A percentile compares a stretch with the other conserved stretches of the same genome.
Evolutionary conservation across 2,329 filamentous ascomycete genomes (phyloP).

Genomic region (Aspergillus persii): DNA sequence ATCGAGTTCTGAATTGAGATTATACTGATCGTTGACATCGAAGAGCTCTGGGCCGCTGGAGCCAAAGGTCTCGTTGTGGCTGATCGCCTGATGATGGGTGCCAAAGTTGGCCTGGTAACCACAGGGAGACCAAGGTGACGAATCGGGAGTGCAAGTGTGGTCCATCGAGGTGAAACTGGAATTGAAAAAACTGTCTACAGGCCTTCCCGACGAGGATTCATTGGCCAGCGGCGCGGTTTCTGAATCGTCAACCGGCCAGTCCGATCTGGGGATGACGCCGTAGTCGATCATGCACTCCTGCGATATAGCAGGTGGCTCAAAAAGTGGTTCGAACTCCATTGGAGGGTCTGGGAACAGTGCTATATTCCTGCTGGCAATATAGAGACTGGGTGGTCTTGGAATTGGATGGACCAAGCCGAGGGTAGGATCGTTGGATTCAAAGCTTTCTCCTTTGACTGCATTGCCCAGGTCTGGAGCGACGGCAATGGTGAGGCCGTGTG

Average conservation of each 20-base stretch:
- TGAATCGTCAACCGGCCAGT: slow-evolving; percentile 5
- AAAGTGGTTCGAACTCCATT: slow-evolving; percentile 7
- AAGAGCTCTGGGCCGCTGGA: not conserved
- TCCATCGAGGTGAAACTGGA: slow-evolving; percentile 1
- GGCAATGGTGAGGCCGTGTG: not conserved
- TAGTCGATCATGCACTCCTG: not conserved
- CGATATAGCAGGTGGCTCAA: not conserved
- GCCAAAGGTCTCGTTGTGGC: slow-evolving; percentile 2
- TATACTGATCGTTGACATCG: not conserved
- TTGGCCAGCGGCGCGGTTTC: not conserved
- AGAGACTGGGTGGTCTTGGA: slow-evolving; percentile 2
- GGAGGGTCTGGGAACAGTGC: slow-evolving; percentile 10
- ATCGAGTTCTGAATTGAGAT: slow-evolving; percentile 2
- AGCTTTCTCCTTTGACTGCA: not conserved
- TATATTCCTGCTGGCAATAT: slow-evolving; percentile 8
- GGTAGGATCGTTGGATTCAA: not conserved
- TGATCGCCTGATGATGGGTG: slow-evolving; percentile 1
- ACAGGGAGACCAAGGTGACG: slow-evolving; percentile 9
- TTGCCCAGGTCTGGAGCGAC: not conserved
- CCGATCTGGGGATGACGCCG: slow-evolving; percentile 2
- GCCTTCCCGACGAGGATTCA: slow-evolving; percentile 1
- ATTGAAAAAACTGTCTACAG: slow-evolving; percentile 1
- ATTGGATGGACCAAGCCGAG: slow-evolving; percentile 13
- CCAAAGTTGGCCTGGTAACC: slow-evolving; percentile 3
- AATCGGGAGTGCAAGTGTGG: not conserved